Evolutionary conservation across 352 stramenopile genomes (phyloP).

Genomic region (Phytopythium delawarense): DNA sequence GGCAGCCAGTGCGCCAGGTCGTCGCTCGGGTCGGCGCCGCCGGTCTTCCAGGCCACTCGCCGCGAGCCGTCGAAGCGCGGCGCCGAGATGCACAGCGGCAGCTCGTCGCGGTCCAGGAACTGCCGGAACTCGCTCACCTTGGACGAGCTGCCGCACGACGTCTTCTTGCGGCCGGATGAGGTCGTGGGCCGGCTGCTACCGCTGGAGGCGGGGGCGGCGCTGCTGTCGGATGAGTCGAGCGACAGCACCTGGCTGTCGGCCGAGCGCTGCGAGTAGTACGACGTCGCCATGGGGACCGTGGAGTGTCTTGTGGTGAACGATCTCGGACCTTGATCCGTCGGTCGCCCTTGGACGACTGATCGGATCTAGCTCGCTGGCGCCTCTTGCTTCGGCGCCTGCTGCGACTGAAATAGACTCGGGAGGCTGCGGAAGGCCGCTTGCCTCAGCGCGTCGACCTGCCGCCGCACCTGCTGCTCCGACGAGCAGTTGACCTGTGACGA

Average conservation of each 20-base stretch:
- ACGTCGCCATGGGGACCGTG: neutral
- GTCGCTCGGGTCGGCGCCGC: slow-evolving; percentile 40
- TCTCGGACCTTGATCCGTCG: neutral
- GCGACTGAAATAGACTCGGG: slow-evolving; percentile 39
- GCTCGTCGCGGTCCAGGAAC: slow-evolving; percentile 61
- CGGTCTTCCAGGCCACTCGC: slow-evolving; percentile 52
- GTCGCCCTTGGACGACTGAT: neutral
- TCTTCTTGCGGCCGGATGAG: slow-evolving; percentile 49
- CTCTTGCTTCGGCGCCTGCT: slow-evolving; percentile 16
- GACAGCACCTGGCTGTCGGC: slow-evolving; percentile 49
- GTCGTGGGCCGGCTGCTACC: slow-evolving; percentile 24
- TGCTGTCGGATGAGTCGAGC: slow-evolving; percentile 26
- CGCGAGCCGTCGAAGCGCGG: slow-evolving; percentile 25
- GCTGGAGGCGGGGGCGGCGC: slow-evolving; percentile 6
- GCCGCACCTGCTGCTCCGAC: slow-evolving; percentile 52
- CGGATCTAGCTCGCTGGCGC: neutral
- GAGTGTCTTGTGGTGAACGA: neutral
- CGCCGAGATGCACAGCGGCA: slow-evolving; percentile 55
- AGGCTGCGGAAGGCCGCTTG: slow-evolving; percentile 69
- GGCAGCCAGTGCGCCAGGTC: slow-evolving; percentile 67
- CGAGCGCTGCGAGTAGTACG: neutral
- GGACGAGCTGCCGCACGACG: slow-evolving; percentile 4
- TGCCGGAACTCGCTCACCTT: slow-evolving; percentile 73
- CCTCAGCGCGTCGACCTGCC: slow-evolving; percentile 62
- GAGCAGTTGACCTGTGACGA: slow-evolving; percentile 64